Base-by-base conservation (phyloP, 352 stramenopile genomes). In the Globisporangium takayamanum region DNA sequence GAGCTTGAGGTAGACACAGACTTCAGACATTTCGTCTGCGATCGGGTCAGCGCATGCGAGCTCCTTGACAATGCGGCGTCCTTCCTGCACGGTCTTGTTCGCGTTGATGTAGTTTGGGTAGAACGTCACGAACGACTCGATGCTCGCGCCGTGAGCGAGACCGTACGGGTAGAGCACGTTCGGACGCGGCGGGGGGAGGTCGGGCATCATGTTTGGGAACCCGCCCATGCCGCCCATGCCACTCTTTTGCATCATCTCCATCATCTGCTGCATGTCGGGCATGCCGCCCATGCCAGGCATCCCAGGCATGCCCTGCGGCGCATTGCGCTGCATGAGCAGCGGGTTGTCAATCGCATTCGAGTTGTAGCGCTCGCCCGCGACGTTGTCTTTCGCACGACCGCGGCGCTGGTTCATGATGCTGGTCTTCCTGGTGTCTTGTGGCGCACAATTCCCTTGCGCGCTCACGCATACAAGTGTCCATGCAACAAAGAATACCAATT, bases 101-200 rank as follows among this genome's bases (percentile, higher is more conserved):
- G 67, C 64, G 66, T 95, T 82, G 60, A 95, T 88, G 72, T 94
- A 94, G 68, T 90, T 89, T 1, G 86, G 86, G 68, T 92, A 95
- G 59, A 95, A 88, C 42, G 78, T 92, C 55, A 75, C 79, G 54
- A 89, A 88, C 15, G 45, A 69, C 36, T 84, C 73, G 3, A 84
- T 78, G 16, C 73, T 68, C 33, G 68, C 70, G 41, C 74, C 80
- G 55, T 90, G 72, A 1, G 77, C 65, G 42, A 92, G 62, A 3
- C 80, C 80, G 51, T 88, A 84, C 7, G 62, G 72, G 68, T 88
- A 89, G 14, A 92, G 64, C 48, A 84, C 76, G 66, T 88, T 87
- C 53, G 74, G 79, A 33, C 76, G 61, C 68, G 76, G 67, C 11
- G 72, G 77, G 55, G 73, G 64, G 49, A 64, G 26, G 52, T 59